Evolutionary conservation across 2,329 filamentous ascomycete genomes (phyloP).

Genomic region (Onygenales sp.): DNA sequence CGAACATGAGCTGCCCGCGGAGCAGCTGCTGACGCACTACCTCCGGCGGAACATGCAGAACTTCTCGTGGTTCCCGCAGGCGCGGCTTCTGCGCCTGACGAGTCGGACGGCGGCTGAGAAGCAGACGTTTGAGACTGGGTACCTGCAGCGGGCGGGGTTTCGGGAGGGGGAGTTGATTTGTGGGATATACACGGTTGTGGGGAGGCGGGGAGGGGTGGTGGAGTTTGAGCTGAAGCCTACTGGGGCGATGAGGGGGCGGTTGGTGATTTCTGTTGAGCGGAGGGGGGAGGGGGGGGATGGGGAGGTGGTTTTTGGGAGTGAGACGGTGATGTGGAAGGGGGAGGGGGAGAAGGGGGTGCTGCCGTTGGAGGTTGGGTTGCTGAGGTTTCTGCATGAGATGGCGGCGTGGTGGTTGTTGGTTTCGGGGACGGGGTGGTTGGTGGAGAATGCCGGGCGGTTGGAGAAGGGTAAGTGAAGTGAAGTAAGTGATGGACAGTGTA

Average conservation of each 20-base stretch:
- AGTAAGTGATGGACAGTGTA: no score
- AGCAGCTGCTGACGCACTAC: slow-evolving; percentile 19
- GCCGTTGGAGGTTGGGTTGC: slow-evolving; percentile 17
- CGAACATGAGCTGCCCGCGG: slow-evolving; percentile 8
- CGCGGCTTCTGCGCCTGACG: slow-evolving; percentile 17
- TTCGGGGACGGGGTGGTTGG: slow-evolving; percentile 23
- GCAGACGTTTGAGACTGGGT: slow-evolving; percentile 16
- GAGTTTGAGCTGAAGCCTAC: slow-evolving; percentile 22
- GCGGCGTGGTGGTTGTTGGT: slow-evolving; percentile 28
- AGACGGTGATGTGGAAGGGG: no score
- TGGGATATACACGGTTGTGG: slow-evolving; percentile 21
- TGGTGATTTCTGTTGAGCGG: no score
- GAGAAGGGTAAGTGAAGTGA: no score
- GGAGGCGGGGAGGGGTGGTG: slow-evolving; percentile 17
- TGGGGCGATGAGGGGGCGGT: background rate
- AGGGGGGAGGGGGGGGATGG: no score
- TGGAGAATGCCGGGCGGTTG: slow-evolving; percentile 3
- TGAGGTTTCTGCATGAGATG: slow-evolving; percentile 24
- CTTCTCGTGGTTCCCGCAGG: slow-evolving; percentile 25
- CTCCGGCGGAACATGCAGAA: slow-evolving; percentile 25
- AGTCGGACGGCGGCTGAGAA: slow-evolving; percentile 9
- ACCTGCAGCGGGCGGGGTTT: slow-evolving; percentile 21
- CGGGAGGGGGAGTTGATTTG: slow-evolving; percentile 22
- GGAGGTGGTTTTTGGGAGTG: no score
- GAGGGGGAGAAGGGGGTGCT: no score